Conservation (phyloP, 306 rosid genomes). For the Prunus kanzakura region DNA sequence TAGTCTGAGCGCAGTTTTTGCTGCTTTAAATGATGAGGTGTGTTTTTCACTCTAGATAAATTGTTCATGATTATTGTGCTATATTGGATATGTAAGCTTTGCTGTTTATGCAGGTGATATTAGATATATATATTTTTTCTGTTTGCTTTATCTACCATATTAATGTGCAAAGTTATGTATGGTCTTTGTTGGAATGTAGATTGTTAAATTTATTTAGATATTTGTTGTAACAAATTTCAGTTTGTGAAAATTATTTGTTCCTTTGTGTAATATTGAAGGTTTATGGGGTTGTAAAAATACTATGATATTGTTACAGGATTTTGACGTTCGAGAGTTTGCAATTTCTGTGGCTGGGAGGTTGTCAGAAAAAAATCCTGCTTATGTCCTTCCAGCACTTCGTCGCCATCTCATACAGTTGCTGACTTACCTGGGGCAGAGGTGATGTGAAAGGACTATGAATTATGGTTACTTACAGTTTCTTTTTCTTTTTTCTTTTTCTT, state of each 20-base stretch:
- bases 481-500: neutral
- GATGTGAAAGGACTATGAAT: conserved; percentile 23
- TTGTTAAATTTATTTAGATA: neutral
- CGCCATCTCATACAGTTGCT: conserved; percentile 95
- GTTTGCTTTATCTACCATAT: neutral
- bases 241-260: neutral
- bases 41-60: neutral
- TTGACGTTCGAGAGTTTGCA: conserved; percentile 91
- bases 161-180: neutral
- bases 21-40: conserved; percentile 97
- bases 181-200: neutral
- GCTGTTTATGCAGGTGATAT: neutral
- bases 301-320: conserved; percentile 57
- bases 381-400: conserved; percentile 98
- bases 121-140: neutral
- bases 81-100: conserved; percentile 6
- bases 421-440: conserved; percentile 94
- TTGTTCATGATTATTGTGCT: neutral
- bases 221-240: neutral
- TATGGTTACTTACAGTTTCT: neutral
- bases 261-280: conserved; percentile 11
- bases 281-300: conserved; percentile 14
- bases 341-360: conserved; percentile 95
- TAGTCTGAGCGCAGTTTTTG: conserved; percentile 86
- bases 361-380: conserved; percentile 97